Percentiles rank a stretch among this genome's conserved stretches.
Evolutionary conservation across 2,329 filamentous ascomycete species (phyloP).

Genomic region (Penicillium sp.): DNA sequence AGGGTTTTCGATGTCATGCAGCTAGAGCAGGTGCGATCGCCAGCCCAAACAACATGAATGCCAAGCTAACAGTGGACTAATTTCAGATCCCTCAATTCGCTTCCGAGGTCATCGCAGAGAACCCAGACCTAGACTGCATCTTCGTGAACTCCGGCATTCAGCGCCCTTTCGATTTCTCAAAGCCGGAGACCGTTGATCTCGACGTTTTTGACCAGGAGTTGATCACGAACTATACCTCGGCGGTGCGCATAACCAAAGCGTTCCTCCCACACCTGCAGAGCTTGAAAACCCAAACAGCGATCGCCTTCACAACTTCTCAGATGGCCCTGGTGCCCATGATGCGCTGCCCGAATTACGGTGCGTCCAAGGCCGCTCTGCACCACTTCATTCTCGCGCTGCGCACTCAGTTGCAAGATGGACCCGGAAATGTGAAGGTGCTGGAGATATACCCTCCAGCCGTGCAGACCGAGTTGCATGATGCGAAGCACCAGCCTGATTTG

Average conservation of each 20-base stretch:
- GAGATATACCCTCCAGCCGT: slow-evolving; percentile 5
- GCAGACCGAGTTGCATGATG: slow-evolving; percentile 59
- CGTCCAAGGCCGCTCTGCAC: slow-evolving; percentile 31
- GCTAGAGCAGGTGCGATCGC: neutral
- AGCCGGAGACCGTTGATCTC: slow-evolving; percentile 18
- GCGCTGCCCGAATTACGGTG: slow-evolving; percentile 55
- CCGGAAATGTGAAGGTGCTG: neutral
- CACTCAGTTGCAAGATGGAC: neutral
- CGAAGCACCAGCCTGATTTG: slow-evolving; percentile 57
- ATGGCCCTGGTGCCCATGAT: slow-evolving; percentile 52
- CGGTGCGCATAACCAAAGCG: slow-evolving; percentile 12
- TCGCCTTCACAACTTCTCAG: slow-evolving; percentile 39
- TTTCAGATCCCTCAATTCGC: neutral
- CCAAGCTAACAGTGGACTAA: neutral
- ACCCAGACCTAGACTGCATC: slow-evolving; percentile 20
- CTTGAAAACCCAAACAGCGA: neutral
- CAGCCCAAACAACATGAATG: neutral
- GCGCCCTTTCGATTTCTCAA: slow-evolving; percentile 19
- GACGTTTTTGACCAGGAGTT: slow-evolving; percentile 19
- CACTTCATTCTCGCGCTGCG: neutral
- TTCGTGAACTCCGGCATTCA: slow-evolving; percentile 20
- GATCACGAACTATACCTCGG: slow-evolving; percentile 16
- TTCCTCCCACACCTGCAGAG: neutral
- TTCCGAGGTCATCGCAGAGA: slow-evolving; percentile 7
- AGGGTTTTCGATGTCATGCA: slow-evolving; percentile 1